phyloP scores from a whole-genome alignment of 768 basidiomycete species.

The Pulveroboletus sp. region DNA sequence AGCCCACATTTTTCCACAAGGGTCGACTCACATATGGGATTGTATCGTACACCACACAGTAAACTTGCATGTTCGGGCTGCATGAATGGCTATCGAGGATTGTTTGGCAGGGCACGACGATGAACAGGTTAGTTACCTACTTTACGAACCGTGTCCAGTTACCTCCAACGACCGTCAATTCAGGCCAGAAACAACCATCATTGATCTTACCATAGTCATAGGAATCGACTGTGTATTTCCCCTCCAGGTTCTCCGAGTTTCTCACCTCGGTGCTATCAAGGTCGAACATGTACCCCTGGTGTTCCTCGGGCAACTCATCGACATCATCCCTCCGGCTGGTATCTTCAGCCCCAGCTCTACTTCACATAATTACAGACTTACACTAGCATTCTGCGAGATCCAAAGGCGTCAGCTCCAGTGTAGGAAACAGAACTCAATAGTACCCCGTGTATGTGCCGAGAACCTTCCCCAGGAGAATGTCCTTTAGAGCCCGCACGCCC shows the following conservation, averaged over 20 bases:
- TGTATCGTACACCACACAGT: slow-evolving; percentile 61
- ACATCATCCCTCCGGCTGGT: slow-evolving; percentile 45
- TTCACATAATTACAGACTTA: slow-evolving; percentile 22
- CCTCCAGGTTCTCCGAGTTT: slow-evolving; percentile 30
- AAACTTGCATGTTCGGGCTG: slow-evolving; percentile 54
- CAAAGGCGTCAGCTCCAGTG: slow-evolving; percentile 4
- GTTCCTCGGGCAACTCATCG: slow-evolving; percentile 32
- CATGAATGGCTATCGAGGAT: slow-evolving; percentile 61
- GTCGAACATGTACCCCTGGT: slow-evolving; percentile 56
- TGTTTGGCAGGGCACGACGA: slow-evolving; percentile 2
- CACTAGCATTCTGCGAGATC: slow-evolving; percentile 42
- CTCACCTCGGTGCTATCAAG: slow-evolving; percentile 54
- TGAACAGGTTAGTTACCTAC: slow-evolving; percentile 35
- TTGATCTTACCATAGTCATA: slow-evolving; percentile 43
- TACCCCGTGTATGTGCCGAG: slow-evolving; percentile 72
- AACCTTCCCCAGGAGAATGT: slow-evolving; percentile 53
- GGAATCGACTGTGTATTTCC: slow-evolving; percentile 56
- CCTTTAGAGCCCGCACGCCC: slow-evolving; percentile 53
- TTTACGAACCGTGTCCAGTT: slow-evolving; percentile 80
- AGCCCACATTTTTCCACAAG: background rate
- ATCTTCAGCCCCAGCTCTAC: background rate
- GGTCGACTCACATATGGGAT: slow-evolving; percentile 44
- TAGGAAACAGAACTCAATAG: slow-evolving; percentile 13
- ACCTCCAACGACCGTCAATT: slow-evolving; percentile 37
- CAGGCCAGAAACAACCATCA: background rate